Evolutionary conservation across 1,284 basidiomycete species (phyloP).

Genomic region (Earliella scabrosa): DNA sequence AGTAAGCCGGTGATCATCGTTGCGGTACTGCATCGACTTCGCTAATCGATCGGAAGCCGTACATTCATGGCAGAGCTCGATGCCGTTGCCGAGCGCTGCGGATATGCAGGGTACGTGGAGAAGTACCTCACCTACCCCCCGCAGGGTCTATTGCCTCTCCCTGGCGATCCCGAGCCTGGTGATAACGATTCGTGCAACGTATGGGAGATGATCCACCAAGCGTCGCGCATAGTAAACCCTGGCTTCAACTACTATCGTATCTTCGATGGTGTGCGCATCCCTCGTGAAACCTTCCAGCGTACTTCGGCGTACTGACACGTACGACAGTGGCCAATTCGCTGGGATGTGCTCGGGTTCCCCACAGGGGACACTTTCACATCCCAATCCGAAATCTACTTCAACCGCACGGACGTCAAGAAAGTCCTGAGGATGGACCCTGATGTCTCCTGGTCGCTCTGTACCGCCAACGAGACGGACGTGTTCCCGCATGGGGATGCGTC

Average conservation of each 20-base stretch:
- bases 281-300: neutral
- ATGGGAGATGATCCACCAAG: conserved; percentile 66
- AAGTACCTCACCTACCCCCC: conserved; percentile 73
- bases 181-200: conserved; percentile 59
- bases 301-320: conserved; percentile 1
- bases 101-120: conserved; percentile 65
- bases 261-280: conserved; percentile 60
- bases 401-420: conserved; percentile 69
- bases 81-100: conserved; percentile 53
- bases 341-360: conserved; percentile 81
- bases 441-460: conserved; percentile 68
- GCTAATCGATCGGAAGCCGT: conserved; percentile 52
- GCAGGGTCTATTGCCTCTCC: conserved; percentile 59
- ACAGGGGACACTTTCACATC: conserved; percentile 63
- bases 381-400: conserved; percentile 62
- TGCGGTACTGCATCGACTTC: neutral
- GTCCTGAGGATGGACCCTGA: conserved; percentile 74
- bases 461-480: conserved; percentile 56
- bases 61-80: conserved; percentile 66
- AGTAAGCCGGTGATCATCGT: conserved; percentile 43
- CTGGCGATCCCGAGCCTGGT: conserved; percentile 52
- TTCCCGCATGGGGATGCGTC: conserved; percentile 61
- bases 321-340: conserved; percentile 56
- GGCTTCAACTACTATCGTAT: conserved; percentile 80
- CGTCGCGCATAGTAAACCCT: conserved; percentile 65